phyloP scores from a whole-genome alignment of 2,329 filamentous ascomycete species.

The Talaromyces sp. region DNA sequence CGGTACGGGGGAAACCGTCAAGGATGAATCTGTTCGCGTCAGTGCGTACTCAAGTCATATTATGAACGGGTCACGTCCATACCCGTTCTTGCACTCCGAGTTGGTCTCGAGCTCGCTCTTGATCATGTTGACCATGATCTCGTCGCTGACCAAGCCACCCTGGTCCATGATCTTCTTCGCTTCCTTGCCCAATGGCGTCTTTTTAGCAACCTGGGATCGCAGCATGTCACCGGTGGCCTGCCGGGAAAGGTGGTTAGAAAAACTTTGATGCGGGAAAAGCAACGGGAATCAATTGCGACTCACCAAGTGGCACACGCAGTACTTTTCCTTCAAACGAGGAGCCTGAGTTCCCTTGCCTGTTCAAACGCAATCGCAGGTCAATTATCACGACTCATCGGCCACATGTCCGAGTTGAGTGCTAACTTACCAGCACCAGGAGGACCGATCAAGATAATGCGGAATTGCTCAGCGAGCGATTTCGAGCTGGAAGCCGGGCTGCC shows the following conservation, averaged over 20 bases:
- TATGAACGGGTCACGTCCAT: not conserved
- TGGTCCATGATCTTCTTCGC: constrained; percentile 99
- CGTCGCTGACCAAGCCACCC: constrained; percentile 94
- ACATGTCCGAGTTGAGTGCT: not conserved
- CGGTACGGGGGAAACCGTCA: constrained; percentile 96
- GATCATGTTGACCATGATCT: constrained; percentile 99
- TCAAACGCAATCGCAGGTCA: constrained; percentile 15
- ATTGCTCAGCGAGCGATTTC: constrained; percentile 57
- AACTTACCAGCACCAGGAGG: constrained; percentile 86
- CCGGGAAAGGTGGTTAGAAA: constrained; percentile 17
- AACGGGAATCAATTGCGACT: constrained; percentile 33
- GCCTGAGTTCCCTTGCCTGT: constrained; percentile 98
- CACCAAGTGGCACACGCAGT: constrained; percentile 95
- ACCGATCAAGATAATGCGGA: constrained; percentile 97
- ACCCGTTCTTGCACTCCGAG: constrained; percentile 95
- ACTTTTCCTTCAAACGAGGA: constrained; percentile 97
- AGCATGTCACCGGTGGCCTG: constrained; percentile 99
- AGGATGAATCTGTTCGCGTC: constrained; percentile 71
- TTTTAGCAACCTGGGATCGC: constrained; percentile 95
- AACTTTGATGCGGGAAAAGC: not conserved
- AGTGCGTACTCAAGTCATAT: not conserved
- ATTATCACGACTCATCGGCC: constrained; percentile 21
- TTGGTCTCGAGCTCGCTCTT: constrained; percentile 94
- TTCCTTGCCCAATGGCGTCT: constrained; percentile 88
- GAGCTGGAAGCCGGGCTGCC: constrained; percentile 50